phyloP scores from a whole-genome alignment of 352 stramenopile genomes.

The Hyaloperonospora brassicae region DNA sequence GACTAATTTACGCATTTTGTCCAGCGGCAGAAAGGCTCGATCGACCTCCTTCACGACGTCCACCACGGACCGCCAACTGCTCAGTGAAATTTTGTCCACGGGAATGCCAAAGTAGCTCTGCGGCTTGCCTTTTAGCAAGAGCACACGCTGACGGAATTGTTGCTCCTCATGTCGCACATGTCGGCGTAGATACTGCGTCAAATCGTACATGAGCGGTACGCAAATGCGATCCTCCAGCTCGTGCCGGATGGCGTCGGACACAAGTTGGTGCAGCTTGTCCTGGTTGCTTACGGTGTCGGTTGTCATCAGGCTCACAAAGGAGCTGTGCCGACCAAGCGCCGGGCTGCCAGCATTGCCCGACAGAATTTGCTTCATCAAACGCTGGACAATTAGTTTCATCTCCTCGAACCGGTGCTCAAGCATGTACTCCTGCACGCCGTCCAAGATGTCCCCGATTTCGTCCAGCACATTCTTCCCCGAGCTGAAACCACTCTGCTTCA shows the following conservation, averaged over 20 bases:
- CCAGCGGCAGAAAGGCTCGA: constrained; percentile 62
- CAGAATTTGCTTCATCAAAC: constrained; percentile 43
- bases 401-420: constrained; percentile 77
- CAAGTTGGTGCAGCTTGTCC: constrained; percentile 63
- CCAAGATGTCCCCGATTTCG: constrained; percentile 68
- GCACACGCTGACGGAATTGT: constrained; percentile 63
- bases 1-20: constrained; percentile 82
- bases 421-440: constrained; percentile 83
- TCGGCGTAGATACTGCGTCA: constrained; percentile 37
- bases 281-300: constrained; percentile 58
- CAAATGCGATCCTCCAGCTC: constrained; percentile 78
- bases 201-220: constrained; percentile 58
- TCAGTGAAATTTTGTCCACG: constrained; percentile 69
- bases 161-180: constrained; percentile 61
- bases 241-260: constrained; percentile 78
- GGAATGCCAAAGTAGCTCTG: constrained; percentile 80
- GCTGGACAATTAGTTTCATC: constrained; percentile 57
- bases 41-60: constrained; percentile 78
- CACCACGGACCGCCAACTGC: constrained; percentile 66
- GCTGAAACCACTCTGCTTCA: constrained; percentile 37
- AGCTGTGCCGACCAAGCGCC: constrained; percentile 39
- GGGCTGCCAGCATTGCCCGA: constrained; percentile 12
- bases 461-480: constrained; percentile 53
- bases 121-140: constrained; percentile 55
- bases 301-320: constrained; percentile 54